phyloP scores from a whole-genome alignment of 106 monocot genomes.

The Platanthera guangdongensis region DNA sequence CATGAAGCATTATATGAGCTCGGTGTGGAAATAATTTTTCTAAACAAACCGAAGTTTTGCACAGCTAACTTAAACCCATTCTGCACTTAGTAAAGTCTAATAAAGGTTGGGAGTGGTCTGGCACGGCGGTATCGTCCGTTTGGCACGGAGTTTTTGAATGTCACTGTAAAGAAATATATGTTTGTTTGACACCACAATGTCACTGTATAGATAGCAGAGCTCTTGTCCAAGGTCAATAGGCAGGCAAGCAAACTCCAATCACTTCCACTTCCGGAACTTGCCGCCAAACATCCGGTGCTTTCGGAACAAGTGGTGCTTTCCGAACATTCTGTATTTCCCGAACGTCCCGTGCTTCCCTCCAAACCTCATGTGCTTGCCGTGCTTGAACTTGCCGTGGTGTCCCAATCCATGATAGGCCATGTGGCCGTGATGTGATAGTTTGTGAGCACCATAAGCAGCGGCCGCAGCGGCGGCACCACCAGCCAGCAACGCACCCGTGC shows the following conservation, averaged over 20 bases:
- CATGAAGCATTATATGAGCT: too few species aligned
- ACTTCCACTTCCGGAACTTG: constrained; percentile 41
- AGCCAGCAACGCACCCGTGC: constrained; percentile 43
- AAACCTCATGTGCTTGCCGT: constrained; percentile 38
- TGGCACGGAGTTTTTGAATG: too few species aligned
- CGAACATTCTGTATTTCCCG: constrained; percentile 29
- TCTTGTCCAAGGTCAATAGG: neutral
- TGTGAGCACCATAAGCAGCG: constrained; percentile 61
- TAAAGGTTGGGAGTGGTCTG: too few species aligned
- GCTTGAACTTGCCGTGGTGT: constrained; percentile 37
- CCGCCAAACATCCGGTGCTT: constrained; percentile 32
- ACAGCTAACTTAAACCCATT: too few species aligned
- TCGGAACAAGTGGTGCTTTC: constrained; percentile 17
- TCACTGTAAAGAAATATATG: too few species aligned
- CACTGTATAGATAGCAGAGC: neutral
- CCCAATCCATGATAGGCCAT: constrained; percentile 25
- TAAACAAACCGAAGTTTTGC: too few species aligned
- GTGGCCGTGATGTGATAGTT: constrained; percentile 36
- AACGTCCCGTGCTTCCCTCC: constrained; percentile 29
- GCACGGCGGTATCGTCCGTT: too few species aligned
- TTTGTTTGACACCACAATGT: too few species aligned
- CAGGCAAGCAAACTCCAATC: neutral
- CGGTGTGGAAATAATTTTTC: too few species aligned
- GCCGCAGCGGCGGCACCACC: constrained; percentile 76
- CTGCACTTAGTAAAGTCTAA: too few species aligned